phyloP scores from a whole-genome alignment of 2,329 filamentous ascomycete species.

The Neoarthrinium moseri region DNA sequence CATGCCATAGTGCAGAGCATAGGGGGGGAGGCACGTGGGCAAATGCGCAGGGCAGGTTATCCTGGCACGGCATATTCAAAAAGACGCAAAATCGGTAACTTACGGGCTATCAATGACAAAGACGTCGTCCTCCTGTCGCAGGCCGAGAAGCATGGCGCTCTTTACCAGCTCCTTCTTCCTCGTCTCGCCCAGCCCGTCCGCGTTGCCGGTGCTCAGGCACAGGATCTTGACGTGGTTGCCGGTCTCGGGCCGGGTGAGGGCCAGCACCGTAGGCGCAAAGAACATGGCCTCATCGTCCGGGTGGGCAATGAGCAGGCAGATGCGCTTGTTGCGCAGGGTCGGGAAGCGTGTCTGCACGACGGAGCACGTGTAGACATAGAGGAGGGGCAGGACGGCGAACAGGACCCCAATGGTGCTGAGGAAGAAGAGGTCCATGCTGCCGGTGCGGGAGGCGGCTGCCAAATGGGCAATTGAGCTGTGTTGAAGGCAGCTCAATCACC shows the following conservation, averaged over 20 bases:
- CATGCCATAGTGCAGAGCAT: too few relatives aligned
- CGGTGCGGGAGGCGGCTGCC: background rate
- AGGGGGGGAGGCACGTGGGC: background rate
- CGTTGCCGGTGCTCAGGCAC: conserved; percentile 86
- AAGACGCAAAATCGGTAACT: too few relatives aligned
- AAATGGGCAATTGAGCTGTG: background rate
- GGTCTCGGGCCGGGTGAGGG: conserved; percentile 74
- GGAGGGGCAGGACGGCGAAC: conserved; percentile 38
- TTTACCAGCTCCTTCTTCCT: conserved; percentile 81
- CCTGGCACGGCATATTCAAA: conserved; percentile 4
- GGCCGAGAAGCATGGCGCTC: conserved; percentile 74
- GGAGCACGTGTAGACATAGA: conserved; percentile 52
- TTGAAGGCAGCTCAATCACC: background rate
- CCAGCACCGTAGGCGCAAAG: conserved; percentile 84
- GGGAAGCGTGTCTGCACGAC: conserved; percentile 57
- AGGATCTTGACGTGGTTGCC: conserved; percentile 94
- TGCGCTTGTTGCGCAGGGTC: conserved; percentile 74
- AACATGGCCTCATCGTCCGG: conserved; percentile 99
- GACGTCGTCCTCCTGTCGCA: conserved; percentile 74
- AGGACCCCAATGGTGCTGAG: conserved; percentile 33
- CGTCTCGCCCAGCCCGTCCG: conserved; percentile 81
- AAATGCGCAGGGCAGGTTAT: background rate
- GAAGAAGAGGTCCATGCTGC: conserved; percentile 14
- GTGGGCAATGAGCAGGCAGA: conserved; percentile 91
- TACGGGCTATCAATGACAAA: conserved; percentile 80